Evolutionary conservation across 768 basidiomycete species (phyloP).

Genomic region (Pholiota molesta): DNA sequence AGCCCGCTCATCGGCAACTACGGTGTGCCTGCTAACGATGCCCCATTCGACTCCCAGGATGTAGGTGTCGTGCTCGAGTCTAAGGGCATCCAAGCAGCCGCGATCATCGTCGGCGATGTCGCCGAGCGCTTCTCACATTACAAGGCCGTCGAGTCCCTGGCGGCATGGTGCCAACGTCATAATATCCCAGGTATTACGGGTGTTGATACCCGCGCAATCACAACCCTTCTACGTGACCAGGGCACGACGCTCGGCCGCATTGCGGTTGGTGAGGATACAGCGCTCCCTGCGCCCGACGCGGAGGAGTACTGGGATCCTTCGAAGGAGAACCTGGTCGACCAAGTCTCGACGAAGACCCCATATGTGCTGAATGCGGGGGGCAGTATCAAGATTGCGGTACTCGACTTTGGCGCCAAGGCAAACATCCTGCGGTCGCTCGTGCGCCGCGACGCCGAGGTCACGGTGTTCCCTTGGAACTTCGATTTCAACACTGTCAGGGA

Average conservation of each 20-base stretch:
- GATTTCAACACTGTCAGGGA: conserved; percentile 94
- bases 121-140: conserved; percentile 96
- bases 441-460: conserved; percentile 88
- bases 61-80: conserved; percentile 92
- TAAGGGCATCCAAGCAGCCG: conserved; percentile 86
- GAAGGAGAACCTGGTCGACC: conserved; percentile 89
- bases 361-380: conserved; percentile 88
- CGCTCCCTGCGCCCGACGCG: conserved; percentile 56
- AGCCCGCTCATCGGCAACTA: conserved; percentile 99
- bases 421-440: conserved; percentile 95
- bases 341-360: conserved; percentile 83
- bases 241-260: conserved; percentile 95
- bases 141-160: conserved; percentile 88
- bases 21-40: conserved; percentile 85
- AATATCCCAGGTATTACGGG: conserved; percentile 93
- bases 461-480: conserved; percentile 96
- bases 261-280: conserved; percentile 76
- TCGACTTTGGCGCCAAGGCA: conserved; percentile 97
- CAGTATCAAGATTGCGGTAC: conserved; percentile 89
- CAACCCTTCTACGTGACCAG: conserved; percentile 89
- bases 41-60: conserved; percentile 71
- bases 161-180: conserved; percentile 91
- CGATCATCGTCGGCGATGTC: conserved; percentile 91
- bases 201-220: conserved; percentile 97
- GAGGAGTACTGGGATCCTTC: conserved; percentile 95